Evolutionary conservation across 352 stramenopile genomes (phyloP), one percentile per base, ranked within the genome.

Genomic region (Globisporangium middletonii): DNA sequence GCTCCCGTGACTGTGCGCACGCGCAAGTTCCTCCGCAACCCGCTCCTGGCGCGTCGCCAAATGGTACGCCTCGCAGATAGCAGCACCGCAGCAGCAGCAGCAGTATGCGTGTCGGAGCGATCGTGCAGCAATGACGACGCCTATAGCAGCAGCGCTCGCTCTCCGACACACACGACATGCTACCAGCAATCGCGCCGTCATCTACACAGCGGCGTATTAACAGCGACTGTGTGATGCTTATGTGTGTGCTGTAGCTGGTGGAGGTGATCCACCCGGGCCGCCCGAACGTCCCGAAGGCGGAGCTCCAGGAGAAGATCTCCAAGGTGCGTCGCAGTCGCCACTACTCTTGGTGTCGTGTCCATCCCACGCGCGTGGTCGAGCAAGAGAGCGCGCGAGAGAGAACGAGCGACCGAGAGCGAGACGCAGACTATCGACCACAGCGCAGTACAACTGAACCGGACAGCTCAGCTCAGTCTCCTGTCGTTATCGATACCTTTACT

Each of bases 11-110:
- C 97, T 61, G 95, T 99, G 67, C 96, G 98, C 78, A 99, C 96
- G 68, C 94, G 97, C 77, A 99, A 99, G 88, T 99, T 99, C 83
- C 93, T 99, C 68, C 84, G 92, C 72, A 99, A 99, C 89, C 89
- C 92, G 54, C 93, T 99, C 64, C 83, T 99, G 60, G 80, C 92
- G 63, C 84, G 97, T 73, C 96, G 95, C 73, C 97, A 99, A 92
- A 98, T 99, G 81, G 87, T 98, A 92, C 72, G 71, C 65, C 30
- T 28, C 27, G 15, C 26, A 38, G 33, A 38, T 9, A 3, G 33
- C 9, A 12, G 33, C 4, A 9, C 33, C 9, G 5, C 33, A 9
- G 33, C 33, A 38, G 33, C 23, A 23, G 23, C 23, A 23, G 23
- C n/a, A 49, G 27, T 15, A 57, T 56, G 33, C 5, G 37, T 35